These are phyloP conservation scores for Barnettozyma wickerhamii DNA, from an alignment of 805 yeast genomes.

Conservation along the genomic window DNA sequence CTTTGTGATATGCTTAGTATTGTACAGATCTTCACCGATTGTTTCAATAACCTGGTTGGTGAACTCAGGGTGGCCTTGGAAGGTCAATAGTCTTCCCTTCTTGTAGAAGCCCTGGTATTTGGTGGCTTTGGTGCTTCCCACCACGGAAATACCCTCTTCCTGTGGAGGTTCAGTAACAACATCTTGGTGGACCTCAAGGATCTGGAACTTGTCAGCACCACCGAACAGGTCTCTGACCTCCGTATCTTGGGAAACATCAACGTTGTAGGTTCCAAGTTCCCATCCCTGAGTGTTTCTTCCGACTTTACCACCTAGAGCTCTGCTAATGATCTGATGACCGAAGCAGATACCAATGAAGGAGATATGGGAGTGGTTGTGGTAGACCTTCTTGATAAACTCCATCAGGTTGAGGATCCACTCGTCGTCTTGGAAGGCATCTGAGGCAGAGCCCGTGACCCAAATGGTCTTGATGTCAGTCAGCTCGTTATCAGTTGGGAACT, in stretches of 20 bases:
- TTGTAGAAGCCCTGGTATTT: constrained; percentile 63
- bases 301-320: constrained; percentile 60
- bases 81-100: constrained; percentile 48
- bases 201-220: constrained; percentile 26
- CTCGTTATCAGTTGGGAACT: constrained; percentile 25
- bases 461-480: constrained; percentile 33
- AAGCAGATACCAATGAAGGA: constrained; percentile 75
- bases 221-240: constrained; percentile 27
- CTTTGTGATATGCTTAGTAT: constrained; percentile 3
- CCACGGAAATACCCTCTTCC: constrained; percentile 30
- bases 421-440: constrained; percentile 40
- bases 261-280: constrained; percentile 62
- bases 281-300: constrained; percentile 58
- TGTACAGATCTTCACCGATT: not conserved
- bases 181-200: constrained; percentile 60
- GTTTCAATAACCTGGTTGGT: constrained; percentile 25
- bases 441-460: constrained; percentile 50
- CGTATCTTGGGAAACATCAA: constrained; percentile 41
- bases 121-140: constrained; percentile 55
- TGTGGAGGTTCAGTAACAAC: constrained; percentile 41
- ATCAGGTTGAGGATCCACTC: constrained; percentile 40
- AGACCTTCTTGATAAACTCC: constrained; percentile 27
- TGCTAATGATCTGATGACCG: constrained; percentile 78
- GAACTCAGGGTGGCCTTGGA: constrained; percentile 94
- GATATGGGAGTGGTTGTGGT: constrained; percentile 7